Conservation (phyloP, 1,284 basidiomycete genomes). For the Retiboletus flavoniger region DNA sequence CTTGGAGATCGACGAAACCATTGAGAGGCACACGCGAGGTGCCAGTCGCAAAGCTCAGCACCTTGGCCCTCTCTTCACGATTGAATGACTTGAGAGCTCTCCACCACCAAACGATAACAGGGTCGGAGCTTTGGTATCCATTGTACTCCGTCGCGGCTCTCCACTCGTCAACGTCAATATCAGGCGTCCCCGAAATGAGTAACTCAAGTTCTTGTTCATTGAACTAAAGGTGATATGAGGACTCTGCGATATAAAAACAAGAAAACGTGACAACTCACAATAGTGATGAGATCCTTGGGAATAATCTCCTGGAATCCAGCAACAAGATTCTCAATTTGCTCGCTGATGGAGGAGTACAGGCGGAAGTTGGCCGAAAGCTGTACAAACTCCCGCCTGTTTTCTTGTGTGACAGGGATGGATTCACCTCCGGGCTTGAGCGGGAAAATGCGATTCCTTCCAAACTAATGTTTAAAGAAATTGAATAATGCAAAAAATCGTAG, state of each 20-base stretch:
- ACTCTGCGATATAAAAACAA: neutral
- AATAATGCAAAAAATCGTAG: neutral
- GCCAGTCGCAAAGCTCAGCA: conserved; percentile 94
- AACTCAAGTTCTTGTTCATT: conserved; percentile 98
- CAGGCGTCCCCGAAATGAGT: conserved; percentile 97
- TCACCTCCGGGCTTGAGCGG: conserved; percentile 85
- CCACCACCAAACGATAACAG: conserved; percentile 99
- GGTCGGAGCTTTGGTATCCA: conserved; percentile 83
- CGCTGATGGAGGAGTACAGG: conserved; percentile 91
- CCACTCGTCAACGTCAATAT: conserved; percentile 98
- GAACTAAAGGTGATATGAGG: conserved; percentile 58
- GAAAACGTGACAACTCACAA: conserved; percentile 48
- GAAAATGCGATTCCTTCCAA: conserved; percentile 85
- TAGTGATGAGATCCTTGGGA: conserved; percentile 79
- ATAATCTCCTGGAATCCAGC: conserved; percentile 96
- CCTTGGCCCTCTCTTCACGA: conserved; percentile 94
- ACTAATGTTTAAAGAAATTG: conserved; percentile 44
- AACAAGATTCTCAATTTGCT: conserved; percentile 92
- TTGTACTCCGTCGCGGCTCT: conserved; percentile 92
- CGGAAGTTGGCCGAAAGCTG: conserved; percentile 90
- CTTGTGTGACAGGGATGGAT: conserved; percentile 83
- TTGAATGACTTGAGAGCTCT: conserved; percentile 96
- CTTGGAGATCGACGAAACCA: conserved; percentile 91
- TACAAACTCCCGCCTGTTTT: conserved; percentile 97
- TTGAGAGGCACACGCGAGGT: conserved; percentile 93